A percentile compares a stretch with the other conserved stretches of the same genome.
Evolutionary conservation across 2,329 filamentous ascomycete genomes (phyloP).

Genomic region (Stagonosporopsis tanaceti): DNA sequence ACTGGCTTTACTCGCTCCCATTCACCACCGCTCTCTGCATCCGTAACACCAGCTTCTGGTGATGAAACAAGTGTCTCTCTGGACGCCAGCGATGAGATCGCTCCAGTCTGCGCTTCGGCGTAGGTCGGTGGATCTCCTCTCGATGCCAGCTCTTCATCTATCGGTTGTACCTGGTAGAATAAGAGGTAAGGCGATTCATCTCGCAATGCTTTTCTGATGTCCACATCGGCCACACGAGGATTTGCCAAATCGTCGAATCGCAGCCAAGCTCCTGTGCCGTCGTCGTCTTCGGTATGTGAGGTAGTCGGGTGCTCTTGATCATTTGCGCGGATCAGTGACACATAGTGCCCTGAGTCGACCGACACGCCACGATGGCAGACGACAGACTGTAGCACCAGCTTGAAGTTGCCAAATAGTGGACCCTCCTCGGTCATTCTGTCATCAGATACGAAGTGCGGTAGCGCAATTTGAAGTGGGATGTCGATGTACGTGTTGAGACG

Average conservation of each 20-base stretch:
- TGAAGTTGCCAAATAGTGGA: constrained; percentile 84
- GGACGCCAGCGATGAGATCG: constrained; percentile 35
- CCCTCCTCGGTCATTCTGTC: constrained; percentile 73
- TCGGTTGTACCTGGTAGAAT: constrained; percentile 93
- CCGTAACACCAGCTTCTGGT: constrained; percentile 7
- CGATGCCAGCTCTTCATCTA: constrained; percentile 69
- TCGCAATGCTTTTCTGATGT: constrained; percentile 78
- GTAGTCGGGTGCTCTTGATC: constrained; percentile 49
- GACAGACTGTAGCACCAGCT: constrained; percentile 87
- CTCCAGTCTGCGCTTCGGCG: constrained; percentile 40
- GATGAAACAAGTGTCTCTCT: constrained; percentile 40
- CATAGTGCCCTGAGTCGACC: constrained; percentile 88
- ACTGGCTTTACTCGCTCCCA: constrained; percentile 31
- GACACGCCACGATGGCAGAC: constrained; percentile 91
- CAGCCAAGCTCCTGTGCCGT: constrained; percentile 70
- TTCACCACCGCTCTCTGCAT: constrained; percentile 30
- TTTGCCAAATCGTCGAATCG: constrained; percentile 87
- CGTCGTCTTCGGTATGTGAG: constrained; percentile 50
- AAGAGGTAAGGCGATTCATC: constrained; percentile 93
- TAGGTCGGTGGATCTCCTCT: constrained; percentile 53
- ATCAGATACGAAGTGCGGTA: constrained; percentile 90
- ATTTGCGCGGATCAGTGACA: constrained; percentile 83
- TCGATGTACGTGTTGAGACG: constrained; percentile 86
- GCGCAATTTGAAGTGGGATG: constrained; percentile 81
- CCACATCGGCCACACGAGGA: constrained; percentile 75